Evolutionary conservation across 1,284 basidiomycete species (phyloP).

Genomic region (Pseudozyma tsukubaensis): DNA sequence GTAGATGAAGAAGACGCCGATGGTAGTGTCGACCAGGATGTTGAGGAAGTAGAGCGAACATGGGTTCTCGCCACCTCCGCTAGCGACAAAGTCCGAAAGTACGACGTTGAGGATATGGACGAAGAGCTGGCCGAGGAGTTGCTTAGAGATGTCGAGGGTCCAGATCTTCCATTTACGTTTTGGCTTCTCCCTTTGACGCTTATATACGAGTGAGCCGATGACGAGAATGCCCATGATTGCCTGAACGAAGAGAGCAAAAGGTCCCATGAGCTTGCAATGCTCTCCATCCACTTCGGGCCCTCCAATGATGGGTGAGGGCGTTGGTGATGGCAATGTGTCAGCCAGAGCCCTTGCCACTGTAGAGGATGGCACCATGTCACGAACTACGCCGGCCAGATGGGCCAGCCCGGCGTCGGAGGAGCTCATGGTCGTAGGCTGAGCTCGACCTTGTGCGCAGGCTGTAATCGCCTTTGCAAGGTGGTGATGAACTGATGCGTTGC

Average conservation of each 20-base stretch:
- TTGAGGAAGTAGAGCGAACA: slow-evolving; percentile 84
- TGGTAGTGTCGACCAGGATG: slow-evolving; percentile 90
- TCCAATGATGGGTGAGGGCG: slow-evolving; percentile 28
- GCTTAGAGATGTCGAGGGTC: slow-evolving; percentile 74
- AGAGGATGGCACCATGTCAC: slow-evolving; percentile 14
- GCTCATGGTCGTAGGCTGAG: slow-evolving; percentile 16
- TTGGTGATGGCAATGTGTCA: slow-evolving; percentile 16
- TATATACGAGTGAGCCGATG: slow-evolving; percentile 83
- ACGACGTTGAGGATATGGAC: slow-evolving; percentile 88
- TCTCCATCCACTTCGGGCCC: slow-evolving; percentile 52
- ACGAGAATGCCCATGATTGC: slow-evolving; percentile 88
- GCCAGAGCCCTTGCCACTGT: slow-evolving; percentile 8
- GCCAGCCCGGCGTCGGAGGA: slow-evolving; percentile 6
- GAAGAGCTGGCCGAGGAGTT: slow-evolving; percentile 89
- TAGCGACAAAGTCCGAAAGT: slow-evolving; percentile 54
- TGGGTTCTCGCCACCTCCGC: slow-evolving; percentile 55
- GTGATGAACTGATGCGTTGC: slow-evolving; percentile 1
- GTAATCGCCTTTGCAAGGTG: neutral
- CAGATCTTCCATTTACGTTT: slow-evolving; percentile 93
- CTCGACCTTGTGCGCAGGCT: neutral
- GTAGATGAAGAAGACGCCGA: slow-evolving; percentile 89
- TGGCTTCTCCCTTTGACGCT: slow-evolving; percentile 85
- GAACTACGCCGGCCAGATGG: slow-evolving; percentile 14
- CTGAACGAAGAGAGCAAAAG: slow-evolving; percentile 73
- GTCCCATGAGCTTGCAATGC: slow-evolving; percentile 61